Evolutionary conservation across 352 stramenopile species (phyloP).

Genomic region (Pythium oligandrum): DNA sequence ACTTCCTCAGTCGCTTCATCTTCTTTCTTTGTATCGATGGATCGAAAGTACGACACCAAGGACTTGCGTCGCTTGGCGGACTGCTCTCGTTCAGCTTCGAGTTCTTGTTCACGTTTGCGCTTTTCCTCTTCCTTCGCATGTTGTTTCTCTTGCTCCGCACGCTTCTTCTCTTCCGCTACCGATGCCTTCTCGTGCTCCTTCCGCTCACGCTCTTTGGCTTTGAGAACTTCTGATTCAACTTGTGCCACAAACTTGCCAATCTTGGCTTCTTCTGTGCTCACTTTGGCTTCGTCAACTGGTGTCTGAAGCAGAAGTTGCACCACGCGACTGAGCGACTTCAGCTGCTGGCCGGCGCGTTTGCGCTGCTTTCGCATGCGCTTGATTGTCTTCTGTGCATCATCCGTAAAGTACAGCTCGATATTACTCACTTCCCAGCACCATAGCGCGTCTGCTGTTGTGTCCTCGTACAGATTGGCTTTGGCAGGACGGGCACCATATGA

Average conservation of each 20-base stretch:
- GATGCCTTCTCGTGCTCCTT: constrained; percentile 63
- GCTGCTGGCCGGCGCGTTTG: constrained; percentile 61
- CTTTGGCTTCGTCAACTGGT: constrained; percentile 69
- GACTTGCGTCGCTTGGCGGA: constrained; percentile 60
- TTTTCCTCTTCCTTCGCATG: constrained; percentile 63
- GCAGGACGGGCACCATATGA: constrained; percentile 56
- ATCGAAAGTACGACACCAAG: constrained; percentile 59
- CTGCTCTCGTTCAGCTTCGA: constrained; percentile 36
- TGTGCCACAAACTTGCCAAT: constrained; percentile 66
- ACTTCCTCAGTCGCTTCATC: not conserved
- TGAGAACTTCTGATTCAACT: constrained; percentile 61
- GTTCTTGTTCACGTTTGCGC: constrained; percentile 45
- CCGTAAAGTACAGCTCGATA: constrained; percentile 62
- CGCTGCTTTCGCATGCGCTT: constrained; percentile 79
- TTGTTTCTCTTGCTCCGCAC: constrained; percentile 45
- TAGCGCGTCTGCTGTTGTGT: constrained; percentile 64
- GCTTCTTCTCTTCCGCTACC: constrained; percentile 53
- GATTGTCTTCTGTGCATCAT: constrained; percentile 68
- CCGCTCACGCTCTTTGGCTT: constrained; percentile 31
- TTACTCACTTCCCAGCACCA: constrained; percentile 84
- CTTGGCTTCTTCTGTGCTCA: constrained; percentile 79
- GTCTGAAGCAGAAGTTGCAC: constrained; percentile 62
- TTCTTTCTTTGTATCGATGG: constrained; percentile 24
- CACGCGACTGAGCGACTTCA: constrained; percentile 64
- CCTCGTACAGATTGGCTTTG: constrained; percentile 79